Base-by-base conservation (phyloP, 306 rosid species). In the Gillenia trifoliata region DNA sequence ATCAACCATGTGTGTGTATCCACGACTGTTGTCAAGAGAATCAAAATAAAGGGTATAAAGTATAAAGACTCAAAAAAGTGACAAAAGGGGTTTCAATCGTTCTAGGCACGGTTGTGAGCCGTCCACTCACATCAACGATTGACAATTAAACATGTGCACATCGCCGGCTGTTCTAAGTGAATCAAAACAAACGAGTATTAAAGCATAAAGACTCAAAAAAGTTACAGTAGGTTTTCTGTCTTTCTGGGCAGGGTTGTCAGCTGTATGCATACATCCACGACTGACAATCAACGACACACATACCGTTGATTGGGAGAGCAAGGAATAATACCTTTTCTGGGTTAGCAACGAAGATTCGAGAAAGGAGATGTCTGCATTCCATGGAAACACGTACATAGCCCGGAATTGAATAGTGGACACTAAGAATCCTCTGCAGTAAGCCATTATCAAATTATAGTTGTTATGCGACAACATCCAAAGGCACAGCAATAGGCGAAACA, bases 331-430 rank as follows among this genome's bases (percentile, higher is more conserved):
- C 99, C 97, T 88, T 92, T 64, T 90, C 98, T 0, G 99, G 98
- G 68, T 86, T 87, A 28, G 98, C 93, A 10, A 89, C 92, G 29
- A 95, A 95, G 47, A 92, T 90, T 64, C 88, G 85, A 71, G 99
- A 90, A 50, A 95, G 85, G 36, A 95, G 99, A 73, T 92, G 98
- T 19, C 79, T 84, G 62, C 99, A 95, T 57, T 95, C 99, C 73
- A 75, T 64, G 16, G 91, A 81, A 3, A 95, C 29, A 23, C 91
- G 93, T 34, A 95, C 93, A 33, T 92, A 95, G 86, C 85, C 92
- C 49, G 98, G 98, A 79, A 92, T 80, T 11, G 96, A 87, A 70
- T 95, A 95, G 76, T 86, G 90, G 75, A 95, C 99, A 61, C 90
- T 92, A 7, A 95, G 91, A 83, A 95, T 95, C 77, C 98, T 79